Evolutionary conservation across 306 rosid species (phyloP), one percentile per base, ranked within the genome.

Genomic region (Trifolium pratense): DNA sequence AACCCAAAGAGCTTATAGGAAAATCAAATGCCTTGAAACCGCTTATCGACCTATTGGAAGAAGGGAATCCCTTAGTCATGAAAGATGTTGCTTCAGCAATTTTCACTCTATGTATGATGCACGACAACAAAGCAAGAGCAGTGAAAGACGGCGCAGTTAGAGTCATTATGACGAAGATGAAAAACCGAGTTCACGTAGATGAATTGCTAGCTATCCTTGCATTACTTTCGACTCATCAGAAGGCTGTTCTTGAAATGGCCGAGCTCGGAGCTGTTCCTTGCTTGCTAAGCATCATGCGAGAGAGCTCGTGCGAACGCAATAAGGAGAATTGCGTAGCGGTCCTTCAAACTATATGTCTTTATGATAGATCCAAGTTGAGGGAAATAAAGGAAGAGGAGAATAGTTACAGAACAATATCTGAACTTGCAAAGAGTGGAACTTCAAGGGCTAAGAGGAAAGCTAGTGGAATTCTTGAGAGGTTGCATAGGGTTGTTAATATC

Each of bases 391-490:
- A 91, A 77, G 97, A 91, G 61, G 98, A 93, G 79, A 89, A 80
- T 20, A 74, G 17, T 0, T 42, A 86, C 43, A 83, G 90, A 81
- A 89, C 93, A 29, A 82, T 93, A 56, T 86, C 98, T 11, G 90
- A 87, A 73, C 87, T 93, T 53, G 85, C 92, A 65, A 68, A 76
- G 76, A 91, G 73, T 82, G 98, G 98, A 79, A 93, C 96, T 59
- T 86, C 98, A 68, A 91, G 98, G 81, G 97, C 98, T 7, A 89
- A 89, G 81, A 89, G 96, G 31, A 91, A 93, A 75, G 98, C 98
- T 59, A 82, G 75, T 75, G 92, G 93, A 77, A 87, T 93, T 74
- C 93, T 93, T n/a, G 98, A 89, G 75, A 88, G 98, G 81, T 72
- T 93, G 73, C 85, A 91, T 87, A 84, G 89, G 80, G 83, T 74